phyloP scores from a whole-genome alignment of 225 moss, liverwort and hornwort genomes.

The Pseudisothecium myosuroides region DNA sequence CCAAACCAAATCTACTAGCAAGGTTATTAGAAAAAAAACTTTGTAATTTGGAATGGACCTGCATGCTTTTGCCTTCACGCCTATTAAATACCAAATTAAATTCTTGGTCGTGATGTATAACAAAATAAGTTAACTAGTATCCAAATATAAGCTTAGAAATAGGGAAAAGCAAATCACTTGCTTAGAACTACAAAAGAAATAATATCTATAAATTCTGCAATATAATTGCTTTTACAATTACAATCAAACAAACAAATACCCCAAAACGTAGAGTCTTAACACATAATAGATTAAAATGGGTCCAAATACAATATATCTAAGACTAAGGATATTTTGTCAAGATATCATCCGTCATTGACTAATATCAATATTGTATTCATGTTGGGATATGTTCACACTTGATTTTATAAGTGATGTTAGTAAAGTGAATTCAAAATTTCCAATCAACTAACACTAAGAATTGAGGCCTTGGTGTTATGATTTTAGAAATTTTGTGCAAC shows the following conservation, averaged over 20 bases:
- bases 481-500: background rate
- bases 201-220: too few species aligned
- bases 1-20: background rate
- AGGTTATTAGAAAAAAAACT: too few species aligned
- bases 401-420: background rate
- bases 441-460: background rate
- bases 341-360: background rate
- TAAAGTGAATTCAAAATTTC: background rate
- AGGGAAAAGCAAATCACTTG: background rate
- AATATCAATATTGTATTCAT: too few species aligned
- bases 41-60: fast-evolving
- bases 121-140: too few species aligned
- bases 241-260: background rate
- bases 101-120: fast-evolving
- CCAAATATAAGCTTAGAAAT: background rate
- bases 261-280: background rate
- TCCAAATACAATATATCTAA: background rate
- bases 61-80: fast-evolving
- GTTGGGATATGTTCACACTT: background rate
- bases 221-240: background rate
- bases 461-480: fast-evolving
- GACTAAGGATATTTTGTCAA: background rate
- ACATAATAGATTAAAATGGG: background rate
- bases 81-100: background rate
- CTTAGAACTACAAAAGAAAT: fast-evolving